Percentiles rank a stretch among this genome's conserved stretches.
Evolutionary conservation across 208 protist genomes (phyloP).

Genomic region (Zelonia costaricensis): DNA sequence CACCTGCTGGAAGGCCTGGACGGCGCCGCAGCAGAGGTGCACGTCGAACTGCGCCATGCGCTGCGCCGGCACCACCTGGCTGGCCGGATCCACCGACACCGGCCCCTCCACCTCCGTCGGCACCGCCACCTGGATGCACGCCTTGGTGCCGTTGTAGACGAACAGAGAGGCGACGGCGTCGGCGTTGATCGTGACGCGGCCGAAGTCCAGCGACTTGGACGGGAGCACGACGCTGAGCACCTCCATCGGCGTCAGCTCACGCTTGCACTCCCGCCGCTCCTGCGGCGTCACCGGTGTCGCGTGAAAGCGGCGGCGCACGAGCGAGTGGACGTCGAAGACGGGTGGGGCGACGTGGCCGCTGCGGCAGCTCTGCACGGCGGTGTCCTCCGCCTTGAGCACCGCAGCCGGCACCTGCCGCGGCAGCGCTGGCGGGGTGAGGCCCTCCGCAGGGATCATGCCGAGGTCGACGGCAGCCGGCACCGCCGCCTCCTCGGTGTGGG

Average conservation of each 20-base stretch:
- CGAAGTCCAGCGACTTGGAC: constrained; percentile 89
- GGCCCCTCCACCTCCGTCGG: constrained; percentile 70
- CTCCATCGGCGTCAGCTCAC: constrained; percentile 87
- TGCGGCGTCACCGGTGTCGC: constrained; percentile 66
- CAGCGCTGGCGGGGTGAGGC: constrained; percentile 64
- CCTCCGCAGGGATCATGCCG: constrained; percentile 85
- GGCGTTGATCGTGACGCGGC: constrained; percentile 86
- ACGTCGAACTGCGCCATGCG: constrained; percentile 93
- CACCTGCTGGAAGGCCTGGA: constrained; percentile 84
- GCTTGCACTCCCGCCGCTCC: constrained; percentile 92
- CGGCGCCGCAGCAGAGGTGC: constrained; percentile 51
- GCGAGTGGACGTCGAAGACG: constrained; percentile 73
- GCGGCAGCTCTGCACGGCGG: constrained; percentile 13
- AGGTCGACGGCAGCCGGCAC: constrained; percentile 58
- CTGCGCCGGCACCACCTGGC: constrained; percentile 90
- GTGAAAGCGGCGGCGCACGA: constrained; percentile 87
- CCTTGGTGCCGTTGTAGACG: constrained; percentile 90
- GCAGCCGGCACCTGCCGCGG: constrained; percentile 24
- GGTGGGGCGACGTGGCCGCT: constrained; percentile 50
- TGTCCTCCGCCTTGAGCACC: constrained; percentile 27
- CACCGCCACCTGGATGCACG: constrained; percentile 76
- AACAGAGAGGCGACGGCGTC: constrained; percentile 79
- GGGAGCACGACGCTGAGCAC: constrained; percentile 77
- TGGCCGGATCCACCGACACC: constrained; percentile 56
- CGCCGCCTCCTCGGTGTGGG: constrained; percentile 29